Evolutionary conservation across 2,329 filamentous ascomycete genomes (phyloP).

Genomic region (Calonectria hawksworthii): DNA sequence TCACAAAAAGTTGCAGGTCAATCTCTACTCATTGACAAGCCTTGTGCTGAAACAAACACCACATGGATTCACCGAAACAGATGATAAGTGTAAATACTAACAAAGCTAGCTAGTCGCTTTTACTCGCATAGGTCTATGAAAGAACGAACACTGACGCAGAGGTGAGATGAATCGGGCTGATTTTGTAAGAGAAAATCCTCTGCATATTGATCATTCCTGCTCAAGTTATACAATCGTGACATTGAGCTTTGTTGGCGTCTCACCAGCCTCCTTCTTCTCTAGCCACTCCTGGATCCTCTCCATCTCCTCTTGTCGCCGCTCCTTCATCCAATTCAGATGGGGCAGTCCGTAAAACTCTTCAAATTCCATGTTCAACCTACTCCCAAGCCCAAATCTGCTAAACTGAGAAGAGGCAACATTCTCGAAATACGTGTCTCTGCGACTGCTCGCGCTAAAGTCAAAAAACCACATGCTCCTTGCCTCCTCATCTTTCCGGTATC

Average conservation of each 20-base stretch:
- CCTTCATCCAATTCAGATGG: neutral
- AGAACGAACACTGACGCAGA: too few species aligned
- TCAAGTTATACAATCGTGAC: neutral
- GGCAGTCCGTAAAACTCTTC: neutral
- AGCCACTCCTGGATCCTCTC: neutral
- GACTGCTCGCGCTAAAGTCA: neutral
- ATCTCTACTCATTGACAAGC: too few species aligned
- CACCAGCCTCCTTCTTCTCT: neutral
- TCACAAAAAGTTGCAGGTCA: too few species aligned
- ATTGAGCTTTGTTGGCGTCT: neutral
- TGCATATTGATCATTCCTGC: too few species aligned
- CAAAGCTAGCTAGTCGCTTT: too few species aligned
- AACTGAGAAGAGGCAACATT: neutral
- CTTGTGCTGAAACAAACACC: too few species aligned
- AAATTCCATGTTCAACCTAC: neutral
- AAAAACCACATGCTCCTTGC: neutral
- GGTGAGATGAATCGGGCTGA: too few species aligned
- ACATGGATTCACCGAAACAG: too few species aligned
- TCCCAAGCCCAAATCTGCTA: neutral
- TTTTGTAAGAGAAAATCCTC: too few species aligned
- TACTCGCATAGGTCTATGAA: too few species aligned
- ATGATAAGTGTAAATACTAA: too few species aligned
- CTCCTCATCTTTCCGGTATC: neutral
- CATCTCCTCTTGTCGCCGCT: neutral
- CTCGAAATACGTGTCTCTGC: neutral